Base-by-base conservation (phyloP, 371 early-diverging fungal genomes). In the Neoconidiobolus thromboides region DNA sequence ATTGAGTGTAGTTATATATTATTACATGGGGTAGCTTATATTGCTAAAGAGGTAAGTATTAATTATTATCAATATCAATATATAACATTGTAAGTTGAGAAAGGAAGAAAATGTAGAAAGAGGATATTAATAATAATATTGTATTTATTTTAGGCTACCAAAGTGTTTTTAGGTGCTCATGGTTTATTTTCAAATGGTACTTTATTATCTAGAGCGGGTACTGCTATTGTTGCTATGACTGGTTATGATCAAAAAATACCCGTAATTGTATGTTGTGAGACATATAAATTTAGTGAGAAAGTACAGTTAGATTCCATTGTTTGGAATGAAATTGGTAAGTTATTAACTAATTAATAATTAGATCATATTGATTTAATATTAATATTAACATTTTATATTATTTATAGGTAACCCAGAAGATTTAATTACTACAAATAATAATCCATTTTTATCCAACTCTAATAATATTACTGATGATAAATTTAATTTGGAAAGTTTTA, bases 281-380 rank as follows among this genome's bases (percentile, higher is more conserved):
- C 87, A 0, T 94, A 93, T 75, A 98, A 98, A 74, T 96, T 96
- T 65, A 82, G 85, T 57, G 91, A 94, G 51, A 77, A 82, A 9
- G 86, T 90, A 15, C 88, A 93, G 66, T 76, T 98, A 36, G 98
- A 96, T 70, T 88, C 94, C 1, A 85, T 94, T 67, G 95, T 94
- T 1, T 80, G 80, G 82, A 96, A 98, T 69, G 98, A 96, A 69
- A 75, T 96, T 58, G 94, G 87, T 71, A 63, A 49, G 68, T 71
- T 46, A 6, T 26, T 7, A 50, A 26, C 14, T 14, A 50, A 37
- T 14, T 10, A 6, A 37, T 50, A 14, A 14, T 7, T 10, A 5
- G 6, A 50, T 37, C 14, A 10, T 50, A 3, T 50, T 50, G n/a
- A 50, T 26, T 50, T 26, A 14, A 50, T 37, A 14, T 68, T 96